These are phyloP conservation scores for Pseudozyma tsukubaensis DNA, from an alignment of 1,284 basidiomycete species.

Conservation along the genomic window DNA sequence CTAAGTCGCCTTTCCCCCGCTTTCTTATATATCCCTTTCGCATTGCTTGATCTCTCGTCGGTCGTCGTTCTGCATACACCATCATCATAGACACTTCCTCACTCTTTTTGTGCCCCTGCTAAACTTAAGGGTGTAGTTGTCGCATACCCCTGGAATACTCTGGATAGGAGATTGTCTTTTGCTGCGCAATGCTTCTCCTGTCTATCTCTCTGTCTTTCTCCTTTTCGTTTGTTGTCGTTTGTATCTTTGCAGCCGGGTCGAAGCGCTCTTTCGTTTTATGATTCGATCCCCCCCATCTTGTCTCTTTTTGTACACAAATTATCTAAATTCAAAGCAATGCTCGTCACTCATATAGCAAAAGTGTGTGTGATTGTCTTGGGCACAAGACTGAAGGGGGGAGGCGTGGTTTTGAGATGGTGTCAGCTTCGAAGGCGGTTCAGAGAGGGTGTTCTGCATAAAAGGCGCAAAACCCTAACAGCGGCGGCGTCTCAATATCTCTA, in stretches of 20 bases:
- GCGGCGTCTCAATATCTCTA: no score
- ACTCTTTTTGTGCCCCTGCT: neutral
- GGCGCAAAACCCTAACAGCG: no score
- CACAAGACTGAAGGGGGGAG: no score
- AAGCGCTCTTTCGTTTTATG: no score
- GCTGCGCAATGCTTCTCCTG: no score
- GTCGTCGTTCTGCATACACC: neutral
- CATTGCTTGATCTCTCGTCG: constrained; percentile 6
- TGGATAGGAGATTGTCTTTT: no score
- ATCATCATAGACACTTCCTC: constrained; percentile 6
- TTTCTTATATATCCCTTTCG: neutral
- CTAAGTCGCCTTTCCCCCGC: neutral
- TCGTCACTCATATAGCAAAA: no score
- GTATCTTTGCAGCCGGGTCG: constrained; percentile 4
- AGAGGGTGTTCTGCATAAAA: no score
- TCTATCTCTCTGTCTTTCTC: neutral
- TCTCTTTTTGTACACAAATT: neutral
- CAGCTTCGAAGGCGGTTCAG: no score
- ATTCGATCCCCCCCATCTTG: constrained; percentile 8
- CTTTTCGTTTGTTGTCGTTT: constrained; percentile 8
- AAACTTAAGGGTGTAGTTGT: neutral
- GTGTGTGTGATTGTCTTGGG: neutral
- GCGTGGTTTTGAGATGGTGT: no score
- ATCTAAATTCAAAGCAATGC: no score
- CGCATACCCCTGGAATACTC: no score